Base-by-base conservation (phyloP, 169 alveolate species). In the Plasmodium ovale region DNA sequence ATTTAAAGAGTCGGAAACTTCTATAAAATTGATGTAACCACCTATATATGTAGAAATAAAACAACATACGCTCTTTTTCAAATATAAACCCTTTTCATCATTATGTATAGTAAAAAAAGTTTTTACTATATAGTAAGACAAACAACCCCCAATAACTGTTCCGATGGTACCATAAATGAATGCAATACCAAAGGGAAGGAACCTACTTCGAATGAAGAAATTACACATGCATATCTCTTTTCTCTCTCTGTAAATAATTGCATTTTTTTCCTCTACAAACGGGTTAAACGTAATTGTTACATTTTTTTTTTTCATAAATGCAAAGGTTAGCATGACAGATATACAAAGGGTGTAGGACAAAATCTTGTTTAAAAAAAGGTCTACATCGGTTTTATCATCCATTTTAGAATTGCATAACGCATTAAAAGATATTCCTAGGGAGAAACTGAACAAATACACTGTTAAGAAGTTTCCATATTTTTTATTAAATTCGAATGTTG, bases 11-110 rank as follows among this genome's bases (percentile, higher is more conserved):
- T 73, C 87, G 12, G 68, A 19, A 29, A 73, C 53, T 25, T 73
- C 87, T 51, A 73, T 64, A 39, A 73, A 73, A 54, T 72, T 72
- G 37, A 72, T 72, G 31, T 54, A 56, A 1, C 87, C 87, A 51
- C 87, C 87, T 35, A 72, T 72, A 49, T 72, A 72, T 2, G 87
- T 72, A 3, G 87, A 58, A 29, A 72, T 49, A 29, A 72, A 72
- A 44, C 87, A 72, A 62, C 56, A 31, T 29, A 49, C 58, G 31
- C 33, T 54, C 14, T 27, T 72, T 62, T 44, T 54, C 62, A 72
- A 72, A 29, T 60, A 42, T 19, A 10, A 33, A 53, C 31, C 23
- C 16, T 23, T 27, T n/a, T 73, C n/a, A 21, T 4, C 1, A 47
- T 39, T 31, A 58, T 73, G 3, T 73, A 35, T 29, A 6, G 9